Base-by-base conservation (phyloP, 495 filamentous ascomycete species). In the Mycothermus thermophilus region DNA sequence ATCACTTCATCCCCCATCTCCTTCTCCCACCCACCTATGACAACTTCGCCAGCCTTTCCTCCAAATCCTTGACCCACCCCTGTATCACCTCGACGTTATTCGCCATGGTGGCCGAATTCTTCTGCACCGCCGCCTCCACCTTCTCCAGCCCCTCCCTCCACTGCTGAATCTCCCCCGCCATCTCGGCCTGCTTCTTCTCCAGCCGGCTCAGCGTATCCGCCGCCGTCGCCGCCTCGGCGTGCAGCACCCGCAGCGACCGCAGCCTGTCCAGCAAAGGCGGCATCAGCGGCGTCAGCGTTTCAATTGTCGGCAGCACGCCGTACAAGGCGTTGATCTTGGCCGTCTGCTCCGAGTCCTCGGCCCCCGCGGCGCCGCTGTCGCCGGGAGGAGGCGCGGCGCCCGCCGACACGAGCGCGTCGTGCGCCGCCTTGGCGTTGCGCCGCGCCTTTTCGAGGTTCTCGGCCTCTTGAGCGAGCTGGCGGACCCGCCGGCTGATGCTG, bases 311-410 rank as follows among this genome's bases (percentile, higher is more conserved):
- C 4, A 99, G 68, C 11, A 83, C 83, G 2, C 79, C 78, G 55
- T 94, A 96, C 3, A 99, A 71, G 2, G 87, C 86, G 46, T 93
- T 88, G 52, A 96, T 80, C 54, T 93, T 93, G 26, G 83, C 70
- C 12, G 71, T 69, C 43, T 83, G 74, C 47, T 92, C 83, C 22
- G 74, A 67, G 19, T 69, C 69, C 22, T 63, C 59, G 13, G 24
- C 42, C 37, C 20, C 47, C 34, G 26, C 43, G 11, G 35, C 39
- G 22, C 62, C 64, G 8, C 6, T 11, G 22, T 25, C 11, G 22
- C 22, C 22, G n/a, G 42, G 27, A 35, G 47, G 44, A 32, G 50
- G 30, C 17, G 54, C 47, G 28, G 65, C 55, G 13, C 68, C 55
- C 5, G 64, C 51, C 4, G 67, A 57, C 32, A 65, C 65, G 11